These are phyloP conservation scores for Serpula lacrymans DNA, from an alignment of 768 basidiomycete genomes.

Conservation along the genomic window DNA sequence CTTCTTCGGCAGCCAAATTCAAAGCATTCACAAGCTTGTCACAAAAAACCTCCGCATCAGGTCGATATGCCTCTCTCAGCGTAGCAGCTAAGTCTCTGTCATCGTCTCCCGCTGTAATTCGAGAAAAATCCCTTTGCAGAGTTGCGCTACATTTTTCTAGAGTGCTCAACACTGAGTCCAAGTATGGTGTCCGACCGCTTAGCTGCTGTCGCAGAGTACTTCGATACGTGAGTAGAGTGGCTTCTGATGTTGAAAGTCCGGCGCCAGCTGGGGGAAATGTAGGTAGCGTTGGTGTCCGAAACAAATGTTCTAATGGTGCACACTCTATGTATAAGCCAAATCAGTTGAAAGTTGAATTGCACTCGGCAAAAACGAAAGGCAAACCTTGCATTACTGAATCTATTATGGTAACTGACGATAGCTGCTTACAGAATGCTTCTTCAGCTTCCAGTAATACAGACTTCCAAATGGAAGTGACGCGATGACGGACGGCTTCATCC, in stretches of 20 bases:
- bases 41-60: conserved; percentile 49
- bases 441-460: conserved; percentile 40
- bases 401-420: conserved; percentile 30
- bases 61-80: conserved; percentile 45
- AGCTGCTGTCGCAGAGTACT: conserved; percentile 59
- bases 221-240: conserved; percentile 61
- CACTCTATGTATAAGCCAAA: conserved; percentile 34
- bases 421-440: conserved; percentile 40
- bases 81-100: conserved; percentile 41
- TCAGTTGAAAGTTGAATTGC: not conserved
- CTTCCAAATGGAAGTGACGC: conserved; percentile 61
- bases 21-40: conserved; percentile 40
- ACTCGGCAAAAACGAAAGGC: not conserved
- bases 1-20: conserved; percentile 29
- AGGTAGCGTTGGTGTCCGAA: conserved; percentile 49
- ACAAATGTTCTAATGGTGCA: conserved; percentile 54
- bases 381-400: not conserved
- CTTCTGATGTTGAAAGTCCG: conserved; percentile 32
- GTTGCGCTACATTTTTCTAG: conserved; percentile 59
- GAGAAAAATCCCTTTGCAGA: conserved; percentile 57
- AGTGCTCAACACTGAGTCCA: conserved; percentile 53
- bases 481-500: conserved; percentile 51
- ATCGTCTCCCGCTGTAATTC: conserved; percentile 38
- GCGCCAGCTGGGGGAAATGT: conserved; percentile 37
- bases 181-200: conserved; percentile 56